These are phyloP conservation scores for Cordyceps militaris DNA, from an alignment of 2,329 filamentous ascomycete species.

Conservation along the genomic window DNA sequence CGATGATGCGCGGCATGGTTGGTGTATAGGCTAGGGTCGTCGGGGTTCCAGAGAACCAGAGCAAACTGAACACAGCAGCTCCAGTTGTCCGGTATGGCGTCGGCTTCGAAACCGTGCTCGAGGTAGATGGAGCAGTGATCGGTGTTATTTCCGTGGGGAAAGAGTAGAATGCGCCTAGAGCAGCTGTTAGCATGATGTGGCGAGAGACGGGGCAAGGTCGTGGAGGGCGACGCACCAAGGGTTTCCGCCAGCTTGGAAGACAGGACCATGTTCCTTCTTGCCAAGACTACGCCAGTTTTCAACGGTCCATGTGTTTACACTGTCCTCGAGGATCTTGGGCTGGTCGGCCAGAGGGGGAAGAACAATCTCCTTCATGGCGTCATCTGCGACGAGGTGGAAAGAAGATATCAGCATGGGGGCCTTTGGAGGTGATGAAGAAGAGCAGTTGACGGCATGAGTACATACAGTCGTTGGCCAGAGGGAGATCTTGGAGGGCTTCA, in stretches of 20 bases:
- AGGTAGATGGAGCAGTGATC: constrained; percentile 93
- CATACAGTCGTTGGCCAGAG: constrained; percentile 49
- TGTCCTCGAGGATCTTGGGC: constrained; percentile 71
- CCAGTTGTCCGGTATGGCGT: constrained; percentile 80
- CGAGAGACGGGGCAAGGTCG: background rate
- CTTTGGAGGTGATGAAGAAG: background rate
- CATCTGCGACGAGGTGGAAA: constrained; percentile 43
- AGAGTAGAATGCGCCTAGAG: constrained; percentile 81
- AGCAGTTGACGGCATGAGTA: constrained; percentile 15
- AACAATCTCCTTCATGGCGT: constrained; percentile 77
- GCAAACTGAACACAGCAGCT: constrained; percentile 95
- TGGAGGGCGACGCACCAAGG: constrained; percentile 60
- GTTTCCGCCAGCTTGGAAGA: constrained; percentile 77
- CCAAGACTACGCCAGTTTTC: constrained; percentile 69
- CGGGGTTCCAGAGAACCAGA: constrained; percentile 87
- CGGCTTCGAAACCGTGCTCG: constrained; percentile 80
- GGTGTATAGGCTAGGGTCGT: constrained; percentile 77
- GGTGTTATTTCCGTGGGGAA: constrained; percentile 89
- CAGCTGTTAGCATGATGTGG: constrained; percentile 17
- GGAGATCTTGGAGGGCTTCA: constrained; percentile 41
- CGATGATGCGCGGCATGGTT: constrained; percentile 87
- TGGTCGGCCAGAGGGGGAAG: constrained; percentile 68
- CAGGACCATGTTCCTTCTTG: constrained; percentile 79
- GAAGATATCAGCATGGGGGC: constrained; percentile 17
- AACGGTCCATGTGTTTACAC: constrained; percentile 78